phyloP scores from a whole-genome alignment of 495 filamentous ascomycete genomes.

The Coniosporium apollinis region DNA sequence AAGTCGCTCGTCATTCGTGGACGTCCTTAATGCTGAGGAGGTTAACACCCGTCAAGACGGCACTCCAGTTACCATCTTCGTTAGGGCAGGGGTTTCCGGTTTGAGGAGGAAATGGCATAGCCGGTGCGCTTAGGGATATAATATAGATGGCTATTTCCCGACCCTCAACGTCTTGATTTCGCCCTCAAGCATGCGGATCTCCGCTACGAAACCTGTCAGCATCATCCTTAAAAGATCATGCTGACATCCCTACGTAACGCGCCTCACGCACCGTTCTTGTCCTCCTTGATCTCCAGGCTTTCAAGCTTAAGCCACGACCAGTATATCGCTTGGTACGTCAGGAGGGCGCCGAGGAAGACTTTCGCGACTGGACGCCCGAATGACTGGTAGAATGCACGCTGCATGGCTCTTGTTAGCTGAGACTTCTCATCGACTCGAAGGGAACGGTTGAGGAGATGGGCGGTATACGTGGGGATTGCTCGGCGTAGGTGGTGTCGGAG shows the following conservation, averaged over 20 bases:
- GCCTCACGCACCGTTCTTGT: constrained; percentile 33
- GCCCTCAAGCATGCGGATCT: not conserved
- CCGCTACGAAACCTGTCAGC: not conserved
- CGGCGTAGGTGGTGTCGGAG: constrained; percentile 1
- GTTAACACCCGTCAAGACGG: too few species aligned
- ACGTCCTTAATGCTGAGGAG: too few species aligned
- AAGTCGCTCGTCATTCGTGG: too few species aligned
- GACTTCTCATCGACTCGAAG: too few species aligned
- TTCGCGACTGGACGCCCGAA: constrained; percentile 72
- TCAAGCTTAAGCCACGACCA: constrained; percentile 83
- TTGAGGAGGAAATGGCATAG: not conserved
- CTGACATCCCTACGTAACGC: constrained; percentile 6
- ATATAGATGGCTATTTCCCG: not conserved
- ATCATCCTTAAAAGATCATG: not conserved
- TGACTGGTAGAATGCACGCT: constrained; percentile 62
- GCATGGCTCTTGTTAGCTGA: too few species aligned
- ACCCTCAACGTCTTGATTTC: not conserved
- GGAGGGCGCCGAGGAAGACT: constrained; percentile 67
- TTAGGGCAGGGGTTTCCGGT: not conserved
- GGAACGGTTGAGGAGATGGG: too few species aligned
- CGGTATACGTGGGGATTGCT: too few species aligned
- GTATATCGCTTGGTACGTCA: constrained; percentile 77
- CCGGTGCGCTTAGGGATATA: not conserved
- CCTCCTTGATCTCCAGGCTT: constrained; percentile 47
- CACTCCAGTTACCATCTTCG: not conserved